Evolutionary conservation across 495 filamentous ascomycete genomes (phyloP).

Genomic region (Symbiotaphrina buchneri): DNA sequence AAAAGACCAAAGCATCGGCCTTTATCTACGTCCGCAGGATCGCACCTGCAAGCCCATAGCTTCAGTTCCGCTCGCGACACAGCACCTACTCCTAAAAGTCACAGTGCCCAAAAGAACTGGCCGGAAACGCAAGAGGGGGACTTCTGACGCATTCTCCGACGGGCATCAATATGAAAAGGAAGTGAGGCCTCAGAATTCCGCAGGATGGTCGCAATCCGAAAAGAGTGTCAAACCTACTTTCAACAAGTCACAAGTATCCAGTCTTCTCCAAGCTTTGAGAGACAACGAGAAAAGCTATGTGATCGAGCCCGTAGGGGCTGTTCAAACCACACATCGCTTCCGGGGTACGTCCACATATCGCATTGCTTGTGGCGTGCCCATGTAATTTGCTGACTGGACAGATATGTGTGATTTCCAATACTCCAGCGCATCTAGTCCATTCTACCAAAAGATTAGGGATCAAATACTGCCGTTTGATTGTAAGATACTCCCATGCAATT

Average conservation of each 20-base stretch:
- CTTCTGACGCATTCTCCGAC: constrained; percentile 31
- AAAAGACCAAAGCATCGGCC: constrained; percentile 18
- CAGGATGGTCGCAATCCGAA: no score
- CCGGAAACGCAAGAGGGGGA: constrained; percentile 58
- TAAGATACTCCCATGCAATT: constrained; percentile 9
- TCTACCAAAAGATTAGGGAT: constrained; percentile 42
- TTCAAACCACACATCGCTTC: constrained; percentile 71
- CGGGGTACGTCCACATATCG: constrained; percentile 25
- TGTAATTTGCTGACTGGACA: neutral
- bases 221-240: no score
- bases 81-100: constrained; percentile 69
- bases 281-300: constrained; percentile 50
- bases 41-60: constrained; percentile 48
- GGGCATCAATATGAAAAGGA: neutral
- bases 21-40: constrained; percentile 59
- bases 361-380: neutral
- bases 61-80: constrained; percentile 45
- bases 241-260: no score
- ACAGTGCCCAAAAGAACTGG: constrained; percentile 73
- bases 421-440: constrained; percentile 31
- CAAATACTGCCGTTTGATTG: constrained; percentile 40
- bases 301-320: constrained; percentile 45
- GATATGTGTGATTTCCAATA: constrained; percentile 56
- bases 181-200: no score
- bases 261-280: constrained; percentile 37